Conservation (phyloP, 305 asterid genomes). For the Rubia peregrina region DNA sequence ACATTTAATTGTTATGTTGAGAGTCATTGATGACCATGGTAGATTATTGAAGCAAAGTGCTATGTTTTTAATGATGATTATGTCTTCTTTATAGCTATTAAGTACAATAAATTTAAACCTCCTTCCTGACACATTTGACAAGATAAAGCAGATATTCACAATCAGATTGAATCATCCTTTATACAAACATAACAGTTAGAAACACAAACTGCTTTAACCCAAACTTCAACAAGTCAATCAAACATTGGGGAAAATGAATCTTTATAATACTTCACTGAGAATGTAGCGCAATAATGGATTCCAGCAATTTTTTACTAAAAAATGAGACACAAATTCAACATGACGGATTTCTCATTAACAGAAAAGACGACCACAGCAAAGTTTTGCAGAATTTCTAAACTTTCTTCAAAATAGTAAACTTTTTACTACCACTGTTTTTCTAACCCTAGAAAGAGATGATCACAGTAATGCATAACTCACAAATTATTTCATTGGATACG, state of each 20-base stretch:
- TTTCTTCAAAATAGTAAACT: conserved; percentile 3
- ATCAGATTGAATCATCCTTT: background rate
- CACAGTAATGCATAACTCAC: background rate
- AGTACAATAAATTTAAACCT: background rate
- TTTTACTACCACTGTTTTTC: background rate
- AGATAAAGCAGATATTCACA: background rate
- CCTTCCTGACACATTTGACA: background rate
- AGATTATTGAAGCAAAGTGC: background rate
- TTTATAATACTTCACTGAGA: background rate
- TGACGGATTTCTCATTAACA: background rate
- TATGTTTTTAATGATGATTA: too few species aligned
- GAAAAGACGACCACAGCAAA: background rate
- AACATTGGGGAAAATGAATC: background rate
- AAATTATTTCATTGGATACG: background rate
- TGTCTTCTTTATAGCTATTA: background rate
- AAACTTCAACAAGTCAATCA: background rate
- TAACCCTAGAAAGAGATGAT: background rate
- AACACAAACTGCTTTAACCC: background rate
- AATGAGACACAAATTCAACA: background rate
- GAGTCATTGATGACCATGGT: background rate
- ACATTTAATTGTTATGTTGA: background rate
- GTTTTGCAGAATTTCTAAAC: background rate
- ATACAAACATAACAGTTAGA: background rate
- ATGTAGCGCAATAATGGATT: background rate
- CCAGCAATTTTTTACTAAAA: background rate